A percentile compares a stretch with the other conserved stretches of the same genome.
Conservation (phyloP, 164 flowering plant species). For the Akebia trifoliata region DNA sequence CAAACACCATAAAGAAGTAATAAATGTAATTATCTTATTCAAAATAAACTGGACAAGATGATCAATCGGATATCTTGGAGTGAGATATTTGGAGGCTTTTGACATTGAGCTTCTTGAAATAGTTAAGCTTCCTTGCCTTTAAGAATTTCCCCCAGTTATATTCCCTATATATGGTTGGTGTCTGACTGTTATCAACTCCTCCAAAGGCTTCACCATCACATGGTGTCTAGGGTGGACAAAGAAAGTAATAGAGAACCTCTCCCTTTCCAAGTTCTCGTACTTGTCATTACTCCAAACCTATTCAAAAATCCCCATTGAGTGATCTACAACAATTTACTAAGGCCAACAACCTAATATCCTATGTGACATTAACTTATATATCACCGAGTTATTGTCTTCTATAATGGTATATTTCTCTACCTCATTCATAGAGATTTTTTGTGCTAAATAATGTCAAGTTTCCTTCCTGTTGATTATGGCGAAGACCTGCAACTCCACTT, state of each 20-base stretch:
- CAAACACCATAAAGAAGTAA: neutral
- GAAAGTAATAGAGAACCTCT: conserved; percentile 62
- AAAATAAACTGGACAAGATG: neutral
- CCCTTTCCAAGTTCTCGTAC: conserved; percentile 48
- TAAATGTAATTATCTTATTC: neutral
- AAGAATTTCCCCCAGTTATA: conserved; percentile 43
- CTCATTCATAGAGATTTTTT: too few species aligned
- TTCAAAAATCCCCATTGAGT: neutral
- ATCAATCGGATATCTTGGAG: conserved; percentile 23
- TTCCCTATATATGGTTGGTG: conserved; percentile 28
- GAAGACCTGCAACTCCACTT: too few species aligned
- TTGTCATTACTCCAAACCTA: conserved; percentile 59
- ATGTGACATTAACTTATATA: too few species aligned
- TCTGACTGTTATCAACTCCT: conserved; percentile 34
- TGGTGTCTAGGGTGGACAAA: conserved; percentile 47
- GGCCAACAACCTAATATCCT: too few species aligned
- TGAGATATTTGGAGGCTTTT: conserved; percentile 39
- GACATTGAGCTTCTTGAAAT: conserved; percentile 44
- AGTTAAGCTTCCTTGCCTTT: conserved; percentile 24
- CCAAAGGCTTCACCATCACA: conserved; percentile 44
- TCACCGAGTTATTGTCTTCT: too few species aligned
- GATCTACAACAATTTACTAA: too few species aligned
- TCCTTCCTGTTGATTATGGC: too few species aligned
- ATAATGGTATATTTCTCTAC: too few species aligned
- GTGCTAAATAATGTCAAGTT: too few species aligned